These are phyloP conservation scores for Rhizopus delemar DNA, from an alignment of 371 early-diverging fungal genomes.

Conservation along the genomic window DNA sequence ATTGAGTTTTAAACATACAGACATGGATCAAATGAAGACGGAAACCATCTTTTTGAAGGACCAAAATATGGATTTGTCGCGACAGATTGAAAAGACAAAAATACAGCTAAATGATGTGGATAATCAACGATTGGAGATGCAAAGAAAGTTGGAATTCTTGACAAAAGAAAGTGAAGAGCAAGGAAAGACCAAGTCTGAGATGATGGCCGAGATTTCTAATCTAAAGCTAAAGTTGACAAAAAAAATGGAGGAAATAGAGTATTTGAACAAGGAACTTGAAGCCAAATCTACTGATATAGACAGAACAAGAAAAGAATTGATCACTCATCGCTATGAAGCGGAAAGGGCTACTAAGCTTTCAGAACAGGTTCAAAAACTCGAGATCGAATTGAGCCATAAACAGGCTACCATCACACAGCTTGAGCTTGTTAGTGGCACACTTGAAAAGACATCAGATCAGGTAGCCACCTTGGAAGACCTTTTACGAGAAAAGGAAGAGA, in stretches of 20 bases:
- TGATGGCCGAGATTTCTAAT: not conserved
- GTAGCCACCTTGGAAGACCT: conserved; percentile 3
- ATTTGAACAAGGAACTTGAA: conserved; percentile 2
- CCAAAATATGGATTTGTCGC: not conserved
- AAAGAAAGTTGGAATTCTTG: not conserved
- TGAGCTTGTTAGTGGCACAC: not conserved
- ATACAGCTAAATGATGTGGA: not conserved
- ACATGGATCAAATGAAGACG: not conserved
- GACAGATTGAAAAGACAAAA: too few species aligned
- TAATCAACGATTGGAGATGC: not conserved
- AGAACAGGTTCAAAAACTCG: conserved; percentile 5
- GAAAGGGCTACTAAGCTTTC: not conserved
- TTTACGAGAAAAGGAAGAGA: conserved; percentile 10
- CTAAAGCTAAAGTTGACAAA: not conserved
- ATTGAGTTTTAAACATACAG: not conserved
- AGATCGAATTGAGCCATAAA: conserved; percentile 5
- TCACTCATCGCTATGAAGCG: not conserved
- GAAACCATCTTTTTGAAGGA: not conserved
- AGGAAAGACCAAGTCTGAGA: conserved; percentile 11
- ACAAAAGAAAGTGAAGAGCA: conserved; percentile 2
- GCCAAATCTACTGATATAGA: not conserved
- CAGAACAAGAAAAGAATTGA: not conserved
- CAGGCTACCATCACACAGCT: not conserved
- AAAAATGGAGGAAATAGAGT: not conserved
- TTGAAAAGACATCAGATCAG: conserved; percentile 1